A percentile compares a stretch with the other conserved stretches of the same genome.
These are phyloP conservation scores for Tulasnella sp. DNA, from an alignment of 768 basidiomycete genomes.

Conservation along the genomic window DNA sequence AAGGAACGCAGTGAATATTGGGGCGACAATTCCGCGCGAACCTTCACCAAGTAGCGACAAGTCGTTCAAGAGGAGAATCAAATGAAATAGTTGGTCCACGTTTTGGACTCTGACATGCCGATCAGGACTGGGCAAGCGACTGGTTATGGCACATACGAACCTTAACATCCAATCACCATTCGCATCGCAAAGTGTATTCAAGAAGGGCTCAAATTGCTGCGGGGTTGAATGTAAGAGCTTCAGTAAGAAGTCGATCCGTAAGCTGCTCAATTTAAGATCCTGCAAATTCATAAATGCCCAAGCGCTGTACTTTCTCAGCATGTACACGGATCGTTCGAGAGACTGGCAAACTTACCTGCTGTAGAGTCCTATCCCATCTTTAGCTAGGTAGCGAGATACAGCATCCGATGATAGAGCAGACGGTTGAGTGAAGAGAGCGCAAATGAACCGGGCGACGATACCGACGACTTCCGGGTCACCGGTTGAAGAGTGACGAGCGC, in stretches of 20 bases:
- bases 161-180: slow-evolving; percentile 47
- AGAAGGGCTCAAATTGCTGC: slow-evolving; percentile 54
- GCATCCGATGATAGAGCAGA: slow-evolving; percentile 61
- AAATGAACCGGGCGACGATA: slow-evolving; percentile 58
- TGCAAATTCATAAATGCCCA: slow-evolving; percentile 68
- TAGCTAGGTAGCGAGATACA: slow-evolving; percentile 67
- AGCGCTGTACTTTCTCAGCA: slow-evolving; percentile 41
- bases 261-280: slow-evolving; percentile 50
- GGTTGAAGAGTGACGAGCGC: slow-evolving; percentile 50
- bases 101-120: slow-evolving; percentile 45
- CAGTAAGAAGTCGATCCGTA: slow-evolving; percentile 52
- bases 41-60: slow-evolving; percentile 59
- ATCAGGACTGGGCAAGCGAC: slow-evolving; percentile 12
- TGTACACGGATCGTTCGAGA: background rate
- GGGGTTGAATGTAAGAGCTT: slow-evolving; percentile 59
- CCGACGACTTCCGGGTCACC: slow-evolving; percentile 49
- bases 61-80: slow-evolving; percentile 62
- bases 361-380: slow-evolving; percentile 55
- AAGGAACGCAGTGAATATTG: slow-evolving; percentile 60
- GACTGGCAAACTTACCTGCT: slow-evolving; percentile 47
- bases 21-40: slow-evolving; percentile 54
- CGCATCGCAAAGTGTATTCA: slow-evolving; percentile 43
- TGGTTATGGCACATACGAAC: slow-evolving; percentile 35
- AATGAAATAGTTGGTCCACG: slow-evolving; percentile 55
- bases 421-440: slow-evolving; percentile 56